These are phyloP conservation scores for Pseudocercospora crystallina DNA, from an alignment of 2,329 filamentous ascomycete species.

Conservation along the genomic window DNA sequence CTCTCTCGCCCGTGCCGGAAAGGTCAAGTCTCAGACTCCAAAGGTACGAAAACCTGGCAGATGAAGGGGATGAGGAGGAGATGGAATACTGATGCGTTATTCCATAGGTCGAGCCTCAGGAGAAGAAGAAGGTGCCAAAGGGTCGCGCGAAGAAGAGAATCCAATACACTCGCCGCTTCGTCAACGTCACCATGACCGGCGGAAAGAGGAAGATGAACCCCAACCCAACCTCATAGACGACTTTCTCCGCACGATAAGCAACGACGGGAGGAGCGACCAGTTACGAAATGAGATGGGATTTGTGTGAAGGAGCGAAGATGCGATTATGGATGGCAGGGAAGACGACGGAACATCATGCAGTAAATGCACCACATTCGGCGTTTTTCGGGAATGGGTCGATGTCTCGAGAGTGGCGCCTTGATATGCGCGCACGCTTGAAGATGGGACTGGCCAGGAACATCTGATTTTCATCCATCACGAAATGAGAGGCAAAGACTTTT, in stretches of 20 bases:
- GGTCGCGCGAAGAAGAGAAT: constrained; percentile 96
- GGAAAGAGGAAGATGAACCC: constrained; percentile 99
- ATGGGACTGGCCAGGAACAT: constrained; percentile 8
- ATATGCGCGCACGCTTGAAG: constrained; percentile 19
- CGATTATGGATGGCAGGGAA: neutral
- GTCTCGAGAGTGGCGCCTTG: constrained; percentile 21
- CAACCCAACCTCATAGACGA: constrained; percentile 68
- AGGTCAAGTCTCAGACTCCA: constrained; percentile 95
- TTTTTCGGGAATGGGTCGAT: constrained; percentile 10
- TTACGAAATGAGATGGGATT: neutral
- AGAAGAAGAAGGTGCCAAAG: constrained; percentile 97
- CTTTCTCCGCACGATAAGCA: constrained; percentile 6
- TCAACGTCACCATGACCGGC: constrained; percentile 95
- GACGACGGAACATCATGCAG: constrained; percentile 6
- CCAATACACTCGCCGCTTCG: constrained; percentile 95
- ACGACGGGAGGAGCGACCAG: neutral
- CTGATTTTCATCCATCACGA: constrained; percentile 5
- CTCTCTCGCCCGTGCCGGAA: constrained; percentile 92
- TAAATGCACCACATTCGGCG: constrained; percentile 5
- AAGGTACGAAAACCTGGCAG: constrained; percentile 62
- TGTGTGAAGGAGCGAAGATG: too few species aligned
- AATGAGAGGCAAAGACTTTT: constrained; percentile 15
- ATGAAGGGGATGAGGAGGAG: neutral
- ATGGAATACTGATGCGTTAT: constrained; percentile 5
- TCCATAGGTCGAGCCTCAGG: constrained; percentile 75